phyloP scores from a whole-genome alignment of 1,139 yeast species.

The Lizanozyma gosingica region DNA sequence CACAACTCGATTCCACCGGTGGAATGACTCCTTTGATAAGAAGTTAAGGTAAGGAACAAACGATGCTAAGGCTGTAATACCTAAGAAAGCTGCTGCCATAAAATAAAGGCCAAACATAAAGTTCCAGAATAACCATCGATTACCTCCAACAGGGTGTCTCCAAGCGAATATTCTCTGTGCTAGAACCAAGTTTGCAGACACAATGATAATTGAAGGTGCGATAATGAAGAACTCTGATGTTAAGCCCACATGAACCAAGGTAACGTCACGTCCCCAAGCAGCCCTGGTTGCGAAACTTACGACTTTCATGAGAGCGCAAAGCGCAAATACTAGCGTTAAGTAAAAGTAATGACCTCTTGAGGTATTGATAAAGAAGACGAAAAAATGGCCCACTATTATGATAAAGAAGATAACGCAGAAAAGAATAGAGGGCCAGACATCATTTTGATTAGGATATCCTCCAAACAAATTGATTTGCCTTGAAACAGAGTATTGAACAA shows the following conservation, averaged over 20 bases:
- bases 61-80: constrained; percentile 62
- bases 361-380: constrained; percentile 42
- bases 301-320: constrained; percentile 43
- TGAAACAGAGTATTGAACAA: constrained; percentile 26
- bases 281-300: constrained; percentile 57
- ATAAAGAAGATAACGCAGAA: constrained; percentile 49
- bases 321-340: constrained; percentile 45
- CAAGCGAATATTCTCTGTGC: constrained; percentile 77
- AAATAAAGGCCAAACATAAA: constrained; percentile 44
- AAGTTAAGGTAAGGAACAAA: constrained; percentile 55
- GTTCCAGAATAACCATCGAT: constrained; percentile 43
- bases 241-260: constrained; percentile 43
- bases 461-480: constrained; percentile 54
- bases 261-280: constrained; percentile 45
- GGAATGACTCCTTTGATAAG: constrained; percentile 35
- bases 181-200: constrained; percentile 53
- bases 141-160: constrained; percentile 76
- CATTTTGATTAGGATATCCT: constrained; percentile 48
- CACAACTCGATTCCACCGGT: constrained; percentile 47
- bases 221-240: constrained; percentile 52
- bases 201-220: constrained; percentile 46
- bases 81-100: constrained; percentile 49
- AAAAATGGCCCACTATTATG: constrained; percentile 38
- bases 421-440: constrained; percentile 53
- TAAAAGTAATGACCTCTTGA: constrained; percentile 59